Evolutionary conservation across 305 asterid genomes (phyloP).

Genomic region (Petunia hybrid): DNA sequence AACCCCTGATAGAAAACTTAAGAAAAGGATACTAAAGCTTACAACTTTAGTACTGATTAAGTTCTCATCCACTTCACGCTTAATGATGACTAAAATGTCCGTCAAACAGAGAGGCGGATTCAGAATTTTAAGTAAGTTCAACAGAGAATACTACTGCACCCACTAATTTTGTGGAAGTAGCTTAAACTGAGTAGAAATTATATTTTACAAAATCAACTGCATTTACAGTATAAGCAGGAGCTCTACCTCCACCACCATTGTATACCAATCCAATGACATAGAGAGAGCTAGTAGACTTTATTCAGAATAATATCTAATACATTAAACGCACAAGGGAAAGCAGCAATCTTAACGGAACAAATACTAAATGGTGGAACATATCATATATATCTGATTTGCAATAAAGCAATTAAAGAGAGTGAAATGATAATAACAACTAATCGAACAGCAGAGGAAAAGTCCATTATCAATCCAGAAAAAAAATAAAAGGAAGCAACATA

Average conservation of each 20-base stretch:
- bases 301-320: background rate
- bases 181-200: background rate
- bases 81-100: background rate
- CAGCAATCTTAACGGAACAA: background rate
- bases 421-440: background rate
- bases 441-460: background rate
- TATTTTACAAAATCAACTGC: background rate
- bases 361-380: background rate
- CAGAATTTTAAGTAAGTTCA: background rate
- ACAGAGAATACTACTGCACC: background rate
- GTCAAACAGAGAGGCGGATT: background rate
- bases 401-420: background rate
- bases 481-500: background rate
- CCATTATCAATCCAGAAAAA: background rate
- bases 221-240: background rate
- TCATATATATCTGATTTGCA: background rate
- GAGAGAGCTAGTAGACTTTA: background rate
- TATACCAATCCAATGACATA: background rate
- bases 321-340: background rate
- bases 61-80: no score
- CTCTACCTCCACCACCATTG: background rate
- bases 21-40: no score
- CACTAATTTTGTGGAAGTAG: background rate
- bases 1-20: background rate
- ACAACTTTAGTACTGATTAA: no score